Evolutionary conservation across 1,139 yeast species (phyloP), one percentile per base, ranked within the genome.

Genomic region (Yamadazyma conglobata): DNA sequence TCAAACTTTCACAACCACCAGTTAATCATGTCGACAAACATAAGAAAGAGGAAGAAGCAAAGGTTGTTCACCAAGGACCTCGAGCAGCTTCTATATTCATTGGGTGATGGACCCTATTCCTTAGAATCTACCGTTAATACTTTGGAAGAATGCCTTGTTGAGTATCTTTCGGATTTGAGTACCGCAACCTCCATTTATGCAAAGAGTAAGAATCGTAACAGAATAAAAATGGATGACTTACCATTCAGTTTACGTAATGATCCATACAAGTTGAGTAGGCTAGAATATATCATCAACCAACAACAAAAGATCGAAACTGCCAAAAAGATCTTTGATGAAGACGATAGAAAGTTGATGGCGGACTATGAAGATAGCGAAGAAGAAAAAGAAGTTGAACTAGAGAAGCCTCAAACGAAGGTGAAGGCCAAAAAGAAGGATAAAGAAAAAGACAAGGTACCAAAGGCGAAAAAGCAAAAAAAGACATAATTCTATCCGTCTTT

Each of bases 221-320:
- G 93, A 54, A 77, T 89, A 40, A 82, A 83, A 48, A 80, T 88
- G 32, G 95, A 87, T 39, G 97, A 89, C 53, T 78, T 89, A 59
- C 85, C 83, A 44, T 87, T 87, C 60, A 93, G 87, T 0, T 61
- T 89, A 35, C 65, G 95, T 26, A 76, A 80, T 43, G 97, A 89
- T 47, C 85, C 93, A 1, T 70, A 78, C 34, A 89, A 88, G 51
- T 69, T 87, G 29, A 93, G 95, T 9, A 73, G 97, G 53, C 77
- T 88, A 21, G 82, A 84, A 44, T 93, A 88, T 52, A 73, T 89
- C 44, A 70, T 86, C 35, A 72, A 76, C 29, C 73, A 85, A 52
- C 87, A 85, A 44, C 79, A 78, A 46, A 78, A 76, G 47, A 87
- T 89, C 46, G 75, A 78, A 16, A 81, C 76, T 42, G 96, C 95